A percentile compares a stretch with the other conserved stretches of the same genome.
Evolutionary conservation across 108 stramenopile genomes (phyloP).

Genomic region (Cyclotella baltica): DNA sequence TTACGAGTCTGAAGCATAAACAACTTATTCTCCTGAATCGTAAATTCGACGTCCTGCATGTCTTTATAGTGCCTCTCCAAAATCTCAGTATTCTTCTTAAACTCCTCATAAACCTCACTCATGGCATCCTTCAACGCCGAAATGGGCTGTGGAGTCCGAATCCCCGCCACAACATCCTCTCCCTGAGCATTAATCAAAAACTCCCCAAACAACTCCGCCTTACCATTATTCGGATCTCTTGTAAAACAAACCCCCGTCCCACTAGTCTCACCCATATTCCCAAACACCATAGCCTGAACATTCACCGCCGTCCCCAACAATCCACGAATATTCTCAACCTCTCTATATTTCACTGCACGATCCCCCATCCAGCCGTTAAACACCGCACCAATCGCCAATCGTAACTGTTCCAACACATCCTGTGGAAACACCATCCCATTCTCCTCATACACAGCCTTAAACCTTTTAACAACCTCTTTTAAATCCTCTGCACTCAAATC

Average conservation of each 20-base stretch:
- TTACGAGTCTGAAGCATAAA: not conserved
- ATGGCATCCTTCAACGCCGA: not conserved
- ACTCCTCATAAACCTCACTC: not conserved
- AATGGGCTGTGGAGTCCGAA: not conserved
- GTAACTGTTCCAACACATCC: not conserved
- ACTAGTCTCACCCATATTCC: not conserved
- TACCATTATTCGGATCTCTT: not conserved
- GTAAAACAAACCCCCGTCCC: not conserved
- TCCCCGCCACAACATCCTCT: not conserved
- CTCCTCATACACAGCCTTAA: not conserved
- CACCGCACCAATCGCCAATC: not conserved
- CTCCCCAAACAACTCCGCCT: not conserved
- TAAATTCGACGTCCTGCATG: not conserved
- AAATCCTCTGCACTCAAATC: not conserved
- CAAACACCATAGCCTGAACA: not conserved
- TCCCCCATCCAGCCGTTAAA: not conserved
- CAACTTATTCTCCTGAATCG: not conserved
- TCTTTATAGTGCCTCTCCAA: not conserved
- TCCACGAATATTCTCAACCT: not conserved
- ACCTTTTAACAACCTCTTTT: not conserved
- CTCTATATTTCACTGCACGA: not conserved
- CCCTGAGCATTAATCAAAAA: not conserved
- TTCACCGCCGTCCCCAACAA: not conserved
- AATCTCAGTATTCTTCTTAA: not conserved
- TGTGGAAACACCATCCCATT: not conserved